These are phyloP conservation scores for Pilobolus umbonatus DNA, from an alignment of 192 early-diverging fungal genomes.

Conservation along the genomic window DNA sequence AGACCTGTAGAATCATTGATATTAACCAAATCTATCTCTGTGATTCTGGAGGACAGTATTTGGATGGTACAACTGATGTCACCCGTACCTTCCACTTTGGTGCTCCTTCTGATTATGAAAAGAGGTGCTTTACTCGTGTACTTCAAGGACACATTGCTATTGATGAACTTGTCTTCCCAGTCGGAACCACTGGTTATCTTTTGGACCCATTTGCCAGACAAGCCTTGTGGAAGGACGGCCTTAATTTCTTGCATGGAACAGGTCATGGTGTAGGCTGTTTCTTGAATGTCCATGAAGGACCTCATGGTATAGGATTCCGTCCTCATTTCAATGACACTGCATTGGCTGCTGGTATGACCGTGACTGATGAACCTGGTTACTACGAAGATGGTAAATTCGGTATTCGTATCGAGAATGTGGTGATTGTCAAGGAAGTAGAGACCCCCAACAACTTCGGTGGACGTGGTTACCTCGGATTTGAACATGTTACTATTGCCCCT, in stretches of 20 bases:
- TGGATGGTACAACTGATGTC: constrained; percentile 95
- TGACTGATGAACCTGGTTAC: constrained; percentile 97
- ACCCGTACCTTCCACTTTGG: constrained; percentile 94
- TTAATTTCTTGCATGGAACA: constrained; percentile 96
- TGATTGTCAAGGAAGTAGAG: constrained; percentile 69
- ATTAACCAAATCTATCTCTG: constrained; percentile 81
- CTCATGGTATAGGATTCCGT: constrained; percentile 88
- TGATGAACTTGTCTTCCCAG: constrained; percentile 85
- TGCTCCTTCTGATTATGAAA: constrained; percentile 76
- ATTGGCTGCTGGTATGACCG: constrained; percentile 86
- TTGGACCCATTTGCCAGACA: constrained; percentile 84
- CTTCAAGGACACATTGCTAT: constrained; percentile 96
- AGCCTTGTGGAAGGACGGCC: constrained; percentile 86
- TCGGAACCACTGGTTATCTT: constrained; percentile 74
- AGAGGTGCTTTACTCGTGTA: constrained; percentile 94
- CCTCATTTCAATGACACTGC: constrained; percentile 68
- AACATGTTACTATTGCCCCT: constrained; percentile 86
- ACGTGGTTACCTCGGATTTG: constrained; percentile 80
- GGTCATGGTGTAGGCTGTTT: constrained; percentile 96
- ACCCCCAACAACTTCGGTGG: constrained; percentile 84
- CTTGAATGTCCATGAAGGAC: constrained; percentile 94
- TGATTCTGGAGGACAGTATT: constrained; percentile 96
- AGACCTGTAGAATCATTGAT: constrained; percentile 70
- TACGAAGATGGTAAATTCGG: constrained; percentile 97
- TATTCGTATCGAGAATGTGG: constrained; percentile 94